Evolutionary conservation across 2,329 filamentous ascomycete species (phyloP).

Genomic region (Aspergillus glaucus): DNA sequence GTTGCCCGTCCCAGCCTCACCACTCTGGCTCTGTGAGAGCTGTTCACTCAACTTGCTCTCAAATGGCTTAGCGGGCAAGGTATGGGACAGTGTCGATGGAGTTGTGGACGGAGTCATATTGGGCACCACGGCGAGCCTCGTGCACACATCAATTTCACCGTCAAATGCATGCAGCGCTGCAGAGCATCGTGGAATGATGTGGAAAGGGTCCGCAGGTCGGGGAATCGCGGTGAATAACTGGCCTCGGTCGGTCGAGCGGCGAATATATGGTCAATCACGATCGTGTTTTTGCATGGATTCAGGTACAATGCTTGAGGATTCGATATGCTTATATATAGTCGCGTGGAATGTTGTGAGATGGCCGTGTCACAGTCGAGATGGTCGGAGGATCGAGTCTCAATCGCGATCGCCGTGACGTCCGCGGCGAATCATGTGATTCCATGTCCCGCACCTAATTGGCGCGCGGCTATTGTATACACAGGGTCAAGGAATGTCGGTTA

Average conservation of each 20-base stretch:
- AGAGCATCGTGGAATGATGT: not conserved
- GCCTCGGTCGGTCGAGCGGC: not conserved
- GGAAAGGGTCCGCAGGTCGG: not conserved
- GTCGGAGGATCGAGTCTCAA: not conserved
- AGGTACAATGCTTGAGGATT: not conserved
- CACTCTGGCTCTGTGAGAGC: slow-evolving; percentile 20
- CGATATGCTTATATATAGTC: not conserved
- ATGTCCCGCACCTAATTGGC: slow-evolving; percentile 5
- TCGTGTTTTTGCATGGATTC: not conserved
- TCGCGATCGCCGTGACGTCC: slow-evolving; percentile 9
- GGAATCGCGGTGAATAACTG: not conserved
- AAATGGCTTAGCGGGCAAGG: slow-evolving; percentile 16
- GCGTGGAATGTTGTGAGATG: not conserved
- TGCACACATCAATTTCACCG: slow-evolving; percentile 4
- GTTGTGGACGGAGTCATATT: slow-evolving; percentile 17
- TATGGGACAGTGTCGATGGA: slow-evolving; percentile 17
- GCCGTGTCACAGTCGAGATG: not conserved
- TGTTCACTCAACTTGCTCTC: slow-evolving; percentile 35
- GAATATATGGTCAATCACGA: not conserved
- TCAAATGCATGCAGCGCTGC: not conserved
- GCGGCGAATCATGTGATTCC: slow-evolving; percentile 1
- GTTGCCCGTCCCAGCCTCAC: slow-evolving; percentile 8
- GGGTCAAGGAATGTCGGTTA: not conserved
- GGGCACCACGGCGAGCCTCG: slow-evolving; percentile 3
- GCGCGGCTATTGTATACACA: not conserved